Percentiles rank a stretch among this genome's conserved stretches.
Conservation (phyloP, 768 basidiomycete genomes). For the Phanerodontia chrysosporium region DNA sequence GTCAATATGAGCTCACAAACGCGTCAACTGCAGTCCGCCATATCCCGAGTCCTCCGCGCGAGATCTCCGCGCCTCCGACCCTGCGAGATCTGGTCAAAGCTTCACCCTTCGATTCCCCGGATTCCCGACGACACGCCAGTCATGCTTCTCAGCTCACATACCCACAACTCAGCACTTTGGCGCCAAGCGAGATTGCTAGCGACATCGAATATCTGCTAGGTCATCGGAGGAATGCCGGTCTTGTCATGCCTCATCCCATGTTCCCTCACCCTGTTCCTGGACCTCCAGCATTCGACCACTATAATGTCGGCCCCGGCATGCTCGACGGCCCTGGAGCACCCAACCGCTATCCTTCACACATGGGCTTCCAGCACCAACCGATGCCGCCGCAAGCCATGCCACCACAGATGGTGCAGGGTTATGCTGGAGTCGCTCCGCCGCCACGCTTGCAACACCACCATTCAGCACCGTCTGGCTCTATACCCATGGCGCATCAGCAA, state of each 20-base stretch:
- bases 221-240: conserved; percentile 16
- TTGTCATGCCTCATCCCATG: conserved; percentile 5
- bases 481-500: conserved; percentile 17
- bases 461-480: conserved; percentile 18
- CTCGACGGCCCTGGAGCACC: conserved; percentile 17
- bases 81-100: conserved; percentile 65
- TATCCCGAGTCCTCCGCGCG: conserved; percentile 51
- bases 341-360: conserved; percentile 15
- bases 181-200: conserved; percentile 24
- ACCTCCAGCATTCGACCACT: conserved; percentile 18
- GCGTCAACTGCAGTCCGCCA: conserved; percentile 43
- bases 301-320: conserved; percentile 11
- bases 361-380: conserved; percentile 8
- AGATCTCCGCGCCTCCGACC: conserved; percentile 52
- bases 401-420: conserved; percentile 14
- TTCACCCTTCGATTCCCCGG: conserved; percentile 41
- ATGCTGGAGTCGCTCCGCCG: conserved; percentile 9
- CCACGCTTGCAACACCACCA: conserved; percentile 21
- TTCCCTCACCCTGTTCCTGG: background rate
- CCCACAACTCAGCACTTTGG: conserved; percentile 27
- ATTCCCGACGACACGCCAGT: conserved; percentile 15
- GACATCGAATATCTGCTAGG: conserved; percentile 29
- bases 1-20: background rate
- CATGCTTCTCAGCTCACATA: conserved; percentile 19
- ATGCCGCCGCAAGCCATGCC: conserved; percentile 10